Conservation (phyloP, 192 early-diverging fungal species). For the Coemansia sp. region DNA sequence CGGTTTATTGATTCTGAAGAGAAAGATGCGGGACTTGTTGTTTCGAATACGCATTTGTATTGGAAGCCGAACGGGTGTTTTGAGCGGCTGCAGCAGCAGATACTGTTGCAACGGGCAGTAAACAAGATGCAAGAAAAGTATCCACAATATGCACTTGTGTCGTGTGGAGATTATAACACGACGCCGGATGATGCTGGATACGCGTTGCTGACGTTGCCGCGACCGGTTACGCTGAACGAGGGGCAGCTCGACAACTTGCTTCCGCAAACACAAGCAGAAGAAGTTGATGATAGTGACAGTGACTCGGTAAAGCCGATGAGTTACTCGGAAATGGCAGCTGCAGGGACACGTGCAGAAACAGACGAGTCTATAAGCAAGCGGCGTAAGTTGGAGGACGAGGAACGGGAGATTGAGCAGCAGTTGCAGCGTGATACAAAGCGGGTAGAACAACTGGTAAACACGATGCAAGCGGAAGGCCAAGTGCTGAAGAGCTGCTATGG, state of each 20-base stretch:
- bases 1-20: not conserved
- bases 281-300: conserved; percentile 1
- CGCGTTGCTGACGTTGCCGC: conserved; percentile 53
- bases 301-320: conserved; percentile 12
- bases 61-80: conserved; percentile 47
- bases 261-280: conserved; percentile 13
- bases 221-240: conserved; percentile 52
- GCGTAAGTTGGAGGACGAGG: conserved; percentile 31
- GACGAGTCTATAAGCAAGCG: conserved; percentile 17
- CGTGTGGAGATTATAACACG: conserved; percentile 59
- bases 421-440: conserved; percentile 27
- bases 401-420: conserved; percentile 21
- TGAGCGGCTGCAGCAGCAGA: conserved; percentile 52
- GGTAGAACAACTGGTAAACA: conserved; percentile 19
- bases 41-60: conserved; percentile 51
- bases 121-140: conserved; percentile 30
- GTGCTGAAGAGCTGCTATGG: conserved; percentile 42
- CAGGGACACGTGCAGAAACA: conserved; percentile 16
- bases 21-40: not conserved
- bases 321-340: conserved; percentile 29
- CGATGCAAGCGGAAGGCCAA: conserved; percentile 20
- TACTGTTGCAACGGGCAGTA: conserved; percentile 26
- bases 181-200: conserved; percentile 63
- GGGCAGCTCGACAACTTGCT: conserved; percentile 51
- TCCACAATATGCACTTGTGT: conserved; percentile 18